Evolutionary conservation across 164 flowering plant species (phyloP), one percentile per base, ranked within the genome.

Genomic region (Vitis cinerea): DNA sequence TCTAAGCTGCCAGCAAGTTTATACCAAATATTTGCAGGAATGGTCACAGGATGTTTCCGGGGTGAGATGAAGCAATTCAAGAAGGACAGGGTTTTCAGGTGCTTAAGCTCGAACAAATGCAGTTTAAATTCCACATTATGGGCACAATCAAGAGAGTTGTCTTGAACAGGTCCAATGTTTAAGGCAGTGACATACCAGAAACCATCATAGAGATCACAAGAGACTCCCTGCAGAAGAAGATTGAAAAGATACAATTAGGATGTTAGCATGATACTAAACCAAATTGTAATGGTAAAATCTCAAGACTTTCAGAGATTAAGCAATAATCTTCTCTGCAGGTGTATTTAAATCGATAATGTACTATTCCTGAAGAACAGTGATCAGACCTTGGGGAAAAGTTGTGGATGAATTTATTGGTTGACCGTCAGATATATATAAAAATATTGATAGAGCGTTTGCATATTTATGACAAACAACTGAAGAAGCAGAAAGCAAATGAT

Each of bases 111-210:
- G 66, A 92, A 94, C 58, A 94, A 67, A 37, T 83, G 81, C 14
- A 72, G 80, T 30, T 75, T 82, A 72, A 93, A 78, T 50, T 79
- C 84, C 8, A 77, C 83, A 72, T 82, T 70, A 60, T 64, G 62
- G 10, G 70, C 68, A 71, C 98, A 94, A 47, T 15, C 64, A 16
- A 88, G 87, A 63, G 97, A 90, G 75, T 88, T 90, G 16, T 90
- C 97, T 29, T 85, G 95, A 59, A 86, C 27, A 13, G 84, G 87
- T 54, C 97, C 97, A 51, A 92, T 82, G 82, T 67, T 89, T 9
- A 94, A 61, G 47, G 51, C 79, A 8, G 97, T 90, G 9, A 88
- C 88, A 65, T 90, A 85, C 98, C 97, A 94, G 12, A 83, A 72
- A 2, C 87, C 94, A 77, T 84, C 80, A 71, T 72, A 81, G 52